Percentiles rank a stretch among this genome's conserved stretches.
phyloP scores from a whole-genome alignment of 441 rosid genomes.

The Croton laevigatus region DNA sequence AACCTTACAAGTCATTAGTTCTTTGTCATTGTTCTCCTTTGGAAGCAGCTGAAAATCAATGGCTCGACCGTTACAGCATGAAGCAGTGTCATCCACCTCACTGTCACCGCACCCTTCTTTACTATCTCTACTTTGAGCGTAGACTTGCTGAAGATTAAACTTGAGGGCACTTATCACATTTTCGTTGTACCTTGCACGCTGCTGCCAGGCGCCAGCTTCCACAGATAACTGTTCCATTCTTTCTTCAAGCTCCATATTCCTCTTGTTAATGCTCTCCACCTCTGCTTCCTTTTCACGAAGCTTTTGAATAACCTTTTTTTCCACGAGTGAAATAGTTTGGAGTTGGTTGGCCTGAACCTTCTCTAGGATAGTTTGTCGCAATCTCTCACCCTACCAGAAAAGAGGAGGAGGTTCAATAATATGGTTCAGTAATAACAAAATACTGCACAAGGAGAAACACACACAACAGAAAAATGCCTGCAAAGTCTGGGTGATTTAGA shows the following conservation, averaged over 20 bases:
- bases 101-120: slow-evolving; percentile 96
- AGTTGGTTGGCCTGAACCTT: slow-evolving; percentile 64
- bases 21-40: slow-evolving; percentile 42
- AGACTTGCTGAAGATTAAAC: slow-evolving; percentile 63
- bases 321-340: slow-evolving; percentile 57
- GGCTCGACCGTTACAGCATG: slow-evolving; percentile 70
- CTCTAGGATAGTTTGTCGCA: slow-evolving; percentile 55
- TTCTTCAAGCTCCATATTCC: slow-evolving; percentile 80
- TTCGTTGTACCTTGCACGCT: slow-evolving; percentile 64
- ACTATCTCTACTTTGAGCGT: slow-evolving; percentile 65
- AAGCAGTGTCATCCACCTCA: slow-evolving; percentile 87
- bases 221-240: slow-evolving; percentile 58
- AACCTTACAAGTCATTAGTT: slow-evolving; percentile 62
- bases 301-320: slow-evolving; percentile 55
- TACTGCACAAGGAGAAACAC: not conserved
- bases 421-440: not conserved
- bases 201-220: slow-evolving; percentile 84
- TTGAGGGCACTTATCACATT: slow-evolving; percentile 65
- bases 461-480: not conserved
- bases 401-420: not conserved
- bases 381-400: slow-evolving; percentile 49
- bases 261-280: slow-evolving; percentile 60
- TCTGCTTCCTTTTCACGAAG: slow-evolving; percentile 75
- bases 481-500: not conserved
- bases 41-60: slow-evolving; percentile 51